Percentiles rank a stretch among this genome's conserved stretches.
Evolutionary conservation across 1,284 basidiomycete genomes (phyloP).

Genomic region (Cutaneotrichosporon dermatis): DNA sequence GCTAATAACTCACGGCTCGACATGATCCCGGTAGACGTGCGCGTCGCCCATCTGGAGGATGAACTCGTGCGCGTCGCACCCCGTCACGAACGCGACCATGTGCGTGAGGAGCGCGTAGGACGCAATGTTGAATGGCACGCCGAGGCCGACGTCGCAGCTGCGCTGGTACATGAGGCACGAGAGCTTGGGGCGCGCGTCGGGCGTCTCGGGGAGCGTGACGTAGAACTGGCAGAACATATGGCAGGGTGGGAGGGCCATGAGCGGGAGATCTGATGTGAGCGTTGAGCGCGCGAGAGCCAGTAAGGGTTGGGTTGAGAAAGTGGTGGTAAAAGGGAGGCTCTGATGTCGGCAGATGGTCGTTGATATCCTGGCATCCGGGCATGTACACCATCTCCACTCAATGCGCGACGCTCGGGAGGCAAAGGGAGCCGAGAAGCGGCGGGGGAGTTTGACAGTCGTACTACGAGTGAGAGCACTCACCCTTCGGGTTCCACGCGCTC

Average conservation of each 20-base stretch:
- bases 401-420: too few relatives aligned
- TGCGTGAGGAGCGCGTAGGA: slow-evolving; percentile 94
- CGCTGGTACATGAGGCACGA: slow-evolving; percentile 98
- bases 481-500: slow-evolving; percentile 95
- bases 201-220: slow-evolving; percentile 67
- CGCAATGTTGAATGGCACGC: slow-evolving; percentile 98
- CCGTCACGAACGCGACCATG: slow-evolving; percentile 90
- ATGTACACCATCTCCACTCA: too few relatives aligned
- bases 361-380: too few relatives aligned
- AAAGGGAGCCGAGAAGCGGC: too few relatives aligned
- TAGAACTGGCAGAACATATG: slow-evolving; percentile 99
- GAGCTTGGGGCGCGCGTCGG: slow-evolving; percentile 60
- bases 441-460: too few relatives aligned
- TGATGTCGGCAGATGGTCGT: too few relatives aligned
- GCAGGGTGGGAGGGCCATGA: slow-evolving; percentile 96
- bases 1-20: slow-evolving; percentile 58
- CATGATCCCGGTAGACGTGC: slow-evolving; percentile 91
- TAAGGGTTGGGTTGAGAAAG: too few relatives aligned
- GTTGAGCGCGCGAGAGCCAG: too few relatives aligned
- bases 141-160: slow-evolving; percentile 92
- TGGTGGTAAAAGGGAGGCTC: too few relatives aligned
- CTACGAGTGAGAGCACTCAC: slow-evolving; percentile 51
- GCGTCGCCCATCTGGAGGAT: slow-evolving; percentile 93
- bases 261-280: slow-evolving; percentile 64
- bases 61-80: slow-evolving; percentile 79